phyloP scores from a whole-genome alignment of 495 filamentous ascomycete species.

The Penicillium robsamsonii region DNA sequence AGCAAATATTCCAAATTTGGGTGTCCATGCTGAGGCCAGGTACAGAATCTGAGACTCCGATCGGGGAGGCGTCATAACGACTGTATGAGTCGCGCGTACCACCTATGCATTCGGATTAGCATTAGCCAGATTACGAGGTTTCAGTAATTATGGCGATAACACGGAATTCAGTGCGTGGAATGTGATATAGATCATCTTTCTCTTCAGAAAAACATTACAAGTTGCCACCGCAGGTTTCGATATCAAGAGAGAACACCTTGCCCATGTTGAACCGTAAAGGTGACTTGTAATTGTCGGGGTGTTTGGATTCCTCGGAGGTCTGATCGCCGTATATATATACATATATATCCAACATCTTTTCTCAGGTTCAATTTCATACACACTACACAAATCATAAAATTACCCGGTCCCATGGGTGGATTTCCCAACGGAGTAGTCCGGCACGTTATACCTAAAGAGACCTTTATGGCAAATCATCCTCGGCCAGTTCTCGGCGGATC shows the following conservation, averaged over 20 bases:
- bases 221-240: not conserved
- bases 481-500: conserved; percentile 25
- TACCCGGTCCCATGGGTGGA: not conserved
- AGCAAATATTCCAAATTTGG: not conserved
- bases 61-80: conserved; percentile 14
- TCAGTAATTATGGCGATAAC: not conserved
- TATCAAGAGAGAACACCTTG: not conserved
- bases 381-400: not conserved
- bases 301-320: conserved; percentile 9
- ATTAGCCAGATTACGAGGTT: not conserved
- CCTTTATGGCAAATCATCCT: conserved; percentile 28
- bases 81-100: conserved; percentile 16
- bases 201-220: not conserved
- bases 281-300: not conserved
- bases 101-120: conserved; percentile 1
- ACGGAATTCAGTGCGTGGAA: conserved; percentile 1
- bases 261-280: not conserved
- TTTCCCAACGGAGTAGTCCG: conserved; percentile 8
- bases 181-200: conserved; percentile 3
- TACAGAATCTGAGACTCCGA: conserved; percentile 10
- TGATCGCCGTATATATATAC: conserved; percentile 9
- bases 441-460: conserved; percentile 27
- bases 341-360: not conserved
- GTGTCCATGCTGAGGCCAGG: conserved; percentile 1
- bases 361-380: too few species aligned